phyloP scores from a whole-genome alignment of 2,329 filamentous ascomycete species.

The Alternaria arborescens region DNA sequence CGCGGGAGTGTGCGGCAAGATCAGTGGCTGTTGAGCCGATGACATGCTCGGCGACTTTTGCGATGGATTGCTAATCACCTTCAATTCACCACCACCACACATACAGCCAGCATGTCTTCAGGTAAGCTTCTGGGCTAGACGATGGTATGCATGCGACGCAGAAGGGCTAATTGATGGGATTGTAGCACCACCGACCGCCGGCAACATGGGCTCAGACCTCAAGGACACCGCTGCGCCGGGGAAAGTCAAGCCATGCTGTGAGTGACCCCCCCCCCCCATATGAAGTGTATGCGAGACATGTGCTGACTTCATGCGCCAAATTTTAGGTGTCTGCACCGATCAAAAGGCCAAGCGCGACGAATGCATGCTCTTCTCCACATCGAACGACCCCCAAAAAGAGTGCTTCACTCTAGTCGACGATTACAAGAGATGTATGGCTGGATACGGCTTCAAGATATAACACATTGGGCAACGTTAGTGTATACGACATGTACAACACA shows the following conservation, averaged over 20 bases:
- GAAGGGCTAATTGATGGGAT: constrained; percentile 14
- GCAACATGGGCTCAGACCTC: constrained; percentile 57
- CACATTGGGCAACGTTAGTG: constrained; percentile 21
- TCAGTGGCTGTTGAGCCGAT: constrained; percentile 15
- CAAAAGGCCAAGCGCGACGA: constrained; percentile 94
- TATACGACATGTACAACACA: constrained; percentile 45
- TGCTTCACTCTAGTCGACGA: constrained; percentile 83
- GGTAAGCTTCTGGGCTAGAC: constrained; percentile 33
- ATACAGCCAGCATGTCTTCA: constrained; percentile 42
- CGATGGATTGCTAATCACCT: constrained; percentile 40
- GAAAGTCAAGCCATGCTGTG: constrained; percentile 52
- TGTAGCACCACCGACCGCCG: constrained; percentile 44
- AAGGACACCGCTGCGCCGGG: constrained; percentile 51
- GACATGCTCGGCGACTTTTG: constrained; percentile 29
- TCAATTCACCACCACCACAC: constrained; percentile 26
- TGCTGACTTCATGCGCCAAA: background rate
- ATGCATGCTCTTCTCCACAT: constrained; percentile 96
- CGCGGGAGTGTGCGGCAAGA: constrained; percentile 36
- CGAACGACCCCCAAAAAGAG: constrained; percentile 81
- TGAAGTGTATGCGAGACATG: background rate
- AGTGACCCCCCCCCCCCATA: constrained; percentile 26
- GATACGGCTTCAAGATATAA: constrained; percentile 81
- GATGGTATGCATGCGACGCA: background rate
- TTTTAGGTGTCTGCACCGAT: constrained; percentile 79
- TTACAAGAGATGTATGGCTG: constrained; percentile 91